These are phyloP conservation scores for Pseudonitzschia multiseries DNA, from an alignment of 108 stramenopile species.

Conservation along the genomic window DNA sequence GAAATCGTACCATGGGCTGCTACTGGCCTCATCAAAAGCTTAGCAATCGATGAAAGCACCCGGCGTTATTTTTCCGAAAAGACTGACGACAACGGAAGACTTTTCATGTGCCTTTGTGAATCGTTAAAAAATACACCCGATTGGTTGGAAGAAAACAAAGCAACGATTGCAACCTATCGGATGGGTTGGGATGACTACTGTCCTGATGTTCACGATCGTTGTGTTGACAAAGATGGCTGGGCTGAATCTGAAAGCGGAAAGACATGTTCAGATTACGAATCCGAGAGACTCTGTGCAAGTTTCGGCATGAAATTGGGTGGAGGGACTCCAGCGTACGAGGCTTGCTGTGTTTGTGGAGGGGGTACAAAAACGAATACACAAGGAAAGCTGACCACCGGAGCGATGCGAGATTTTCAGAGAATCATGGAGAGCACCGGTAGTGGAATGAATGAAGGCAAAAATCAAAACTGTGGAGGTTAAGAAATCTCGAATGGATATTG, in stretches of 20 bases:
- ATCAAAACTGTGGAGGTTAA: slow-evolving; percentile 9
- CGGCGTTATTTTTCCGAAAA: neutral
- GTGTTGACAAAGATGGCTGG: slow-evolving; percentile 5
- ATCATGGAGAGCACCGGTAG: neutral
- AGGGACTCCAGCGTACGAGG: too few relatives aligned
- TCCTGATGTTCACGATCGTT: neutral
- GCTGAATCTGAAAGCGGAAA: neutral
- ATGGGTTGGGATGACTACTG: slow-evolving; percentile 8
- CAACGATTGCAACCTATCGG: slow-evolving; percentile 9
- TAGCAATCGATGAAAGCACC: neutral
- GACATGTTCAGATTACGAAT: slow-evolving; percentile 8
- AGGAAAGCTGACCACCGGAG: neutral
- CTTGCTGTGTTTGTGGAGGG: slow-evolving; percentile 1
- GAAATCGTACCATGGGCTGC: slow-evolving; percentile 1
- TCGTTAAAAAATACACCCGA: slow-evolving; percentile 7
- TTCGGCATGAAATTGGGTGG: too few relatives aligned
- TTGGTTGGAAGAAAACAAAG: slow-evolving; percentile 31
- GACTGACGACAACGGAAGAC: neutral
- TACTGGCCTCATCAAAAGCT: neutral
- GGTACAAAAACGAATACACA: neutral
- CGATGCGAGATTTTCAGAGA: neutral
- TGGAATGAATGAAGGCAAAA: neutral
- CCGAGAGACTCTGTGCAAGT: neutral
- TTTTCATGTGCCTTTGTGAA: slow-evolving; percentile 1
- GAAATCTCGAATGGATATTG: too few relatives aligned